Conservation (phyloP, 768 basidiomycete genomes). For the Gloeopeniophorella convolvens region DNA sequence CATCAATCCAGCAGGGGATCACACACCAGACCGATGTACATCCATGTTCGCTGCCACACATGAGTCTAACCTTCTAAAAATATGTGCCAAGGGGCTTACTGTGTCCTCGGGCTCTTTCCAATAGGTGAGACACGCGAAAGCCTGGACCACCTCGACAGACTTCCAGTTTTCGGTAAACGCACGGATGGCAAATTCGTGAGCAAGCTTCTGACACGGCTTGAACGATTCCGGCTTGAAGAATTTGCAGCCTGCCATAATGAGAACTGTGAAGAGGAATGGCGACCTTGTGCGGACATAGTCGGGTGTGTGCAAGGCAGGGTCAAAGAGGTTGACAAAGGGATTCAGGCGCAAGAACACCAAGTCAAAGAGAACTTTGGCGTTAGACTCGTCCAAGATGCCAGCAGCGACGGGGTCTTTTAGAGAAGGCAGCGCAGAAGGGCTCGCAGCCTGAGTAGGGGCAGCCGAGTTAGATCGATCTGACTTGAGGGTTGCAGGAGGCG, state of each 20-base stretch:
- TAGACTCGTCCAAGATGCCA: constrained; percentile 62
- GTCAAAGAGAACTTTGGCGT: constrained; percentile 70
- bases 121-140: constrained; percentile 83
- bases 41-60: constrained; percentile 65
- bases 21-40: constrained; percentile 77
- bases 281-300: constrained; percentile 73
- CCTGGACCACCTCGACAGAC: constrained; percentile 82
- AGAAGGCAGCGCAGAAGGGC: constrained; percentile 22
- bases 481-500: constrained; percentile 29
- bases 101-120: constrained; percentile 88
- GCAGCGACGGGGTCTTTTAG: constrained; percentile 64
- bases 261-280: constrained; percentile 77
- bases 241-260: constrained; percentile 80
- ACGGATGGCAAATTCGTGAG: constrained; percentile 65
- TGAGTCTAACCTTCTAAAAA: not conserved
- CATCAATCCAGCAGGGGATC: constrained; percentile 4
- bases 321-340: constrained; percentile 85
- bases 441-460: constrained; percentile 10
- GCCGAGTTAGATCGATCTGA: constrained; percentile 32
- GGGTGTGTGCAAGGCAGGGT: constrained; percentile 78
- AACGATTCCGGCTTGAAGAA: constrained; percentile 71
- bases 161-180: constrained; percentile 78
- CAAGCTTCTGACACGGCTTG: constrained; percentile 61
- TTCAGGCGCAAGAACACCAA: constrained; percentile 77
- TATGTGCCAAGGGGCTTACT: constrained; percentile 34